Base-by-base conservation (phyloP, 495 filamentous ascomycete genomes). In the Chaetomium cochliodes region DNA sequence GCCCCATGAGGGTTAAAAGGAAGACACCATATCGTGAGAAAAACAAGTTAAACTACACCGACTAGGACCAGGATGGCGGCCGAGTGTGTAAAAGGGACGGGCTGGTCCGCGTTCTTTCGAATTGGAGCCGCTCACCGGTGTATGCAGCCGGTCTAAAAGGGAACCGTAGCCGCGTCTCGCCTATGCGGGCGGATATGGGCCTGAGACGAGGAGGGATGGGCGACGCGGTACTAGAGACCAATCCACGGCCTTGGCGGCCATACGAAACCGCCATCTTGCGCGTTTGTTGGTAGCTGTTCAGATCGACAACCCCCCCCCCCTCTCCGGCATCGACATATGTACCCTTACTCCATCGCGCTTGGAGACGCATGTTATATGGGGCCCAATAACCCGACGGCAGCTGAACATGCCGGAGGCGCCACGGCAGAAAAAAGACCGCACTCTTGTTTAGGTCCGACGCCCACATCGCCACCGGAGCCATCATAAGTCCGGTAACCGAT, bases 41-140 rank as follows among this genome's bases (percentile, higher is more conserved):
- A 2, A 53, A 9, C 20, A 6, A 50, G 2, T 11, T 50, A 23
- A 50, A 50, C n/a, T n/a, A 50, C 46, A 50, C 20, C 16, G 8
- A 22, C 8, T n/a, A 49, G 9, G 22, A 50, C 9, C 33, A 25
- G 54, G 28, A 26, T 49, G 44, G 26, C 42, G 57, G 57, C 9
- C 26, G 20, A 15, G 2, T 37, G 15, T 42, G 33, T 12, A 2
- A 7, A 49, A n/a, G 47, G 49, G 58, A 55, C 67, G 67, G 71
- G 62, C 39, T 68, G 65, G 55, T 61, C 71, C 71, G 71, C 60
- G 26, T 46, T 28, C 33, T 53, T 20, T 12, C 22, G 49, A 63
- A 49, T 28, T 65, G 67, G 64, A 69, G 68, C 70, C 68, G 66
- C 66, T 74, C 65, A 74, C 72, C 72, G 67, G 69, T 73, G 65